These are phyloP conservation scores for Mycena rosella DNA, from an alignment of 768 basidiomycete species.

Conservation along the genomic window DNA sequence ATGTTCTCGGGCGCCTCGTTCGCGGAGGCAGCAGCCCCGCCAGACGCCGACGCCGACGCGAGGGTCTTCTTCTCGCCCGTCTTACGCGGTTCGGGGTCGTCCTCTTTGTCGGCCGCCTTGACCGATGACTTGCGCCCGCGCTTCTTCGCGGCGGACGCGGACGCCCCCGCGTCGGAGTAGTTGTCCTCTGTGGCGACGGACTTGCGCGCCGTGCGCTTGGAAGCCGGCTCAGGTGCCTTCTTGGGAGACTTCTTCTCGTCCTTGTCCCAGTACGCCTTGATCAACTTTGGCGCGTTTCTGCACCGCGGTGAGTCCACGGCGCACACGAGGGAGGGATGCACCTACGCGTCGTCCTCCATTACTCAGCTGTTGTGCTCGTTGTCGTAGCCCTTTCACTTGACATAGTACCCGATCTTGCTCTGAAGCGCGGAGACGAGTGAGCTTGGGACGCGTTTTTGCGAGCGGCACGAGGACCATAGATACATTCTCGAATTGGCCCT, in stretches of 20 bases:
- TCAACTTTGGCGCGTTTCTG: slow-evolving; percentile 79
- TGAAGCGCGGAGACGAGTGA: slow-evolving; percentile 45
- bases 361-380: slow-evolving; percentile 85
- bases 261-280: slow-evolving; percentile 71
- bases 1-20: slow-evolving; percentile 48
- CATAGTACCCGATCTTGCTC: slow-evolving; percentile 81
- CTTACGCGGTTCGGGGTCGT: slow-evolving; percentile 51
- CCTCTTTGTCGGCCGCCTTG: slow-evolving; percentile 42
- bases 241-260: slow-evolving; percentile 53
- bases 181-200: slow-evolving; percentile 49
- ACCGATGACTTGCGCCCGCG: slow-evolving; percentile 46
- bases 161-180: slow-evolving; percentile 50
- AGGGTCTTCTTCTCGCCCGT: slow-evolving; percentile 45
- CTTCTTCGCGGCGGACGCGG: slow-evolving; percentile 39
- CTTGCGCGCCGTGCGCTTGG: slow-evolving; percentile 50
- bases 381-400: slow-evolving; percentile 84
- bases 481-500: slow-evolving; percentile 68
- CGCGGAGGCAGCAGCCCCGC: slow-evolving; percentile 40
- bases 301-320: slow-evolving; percentile 18
- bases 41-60: no score
- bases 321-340: slow-evolving; percentile 23
- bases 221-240: slow-evolving; percentile 33
- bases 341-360: slow-evolving; percentile 75
- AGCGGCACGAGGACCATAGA: slow-evolving; percentile 37
- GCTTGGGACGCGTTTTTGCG: slow-evolving; percentile 42